These are phyloP conservation scores for Amanita pseudoporphyria DNA, from an alignment of 768 basidiomycete species.

Conservation along the genomic window DNA sequence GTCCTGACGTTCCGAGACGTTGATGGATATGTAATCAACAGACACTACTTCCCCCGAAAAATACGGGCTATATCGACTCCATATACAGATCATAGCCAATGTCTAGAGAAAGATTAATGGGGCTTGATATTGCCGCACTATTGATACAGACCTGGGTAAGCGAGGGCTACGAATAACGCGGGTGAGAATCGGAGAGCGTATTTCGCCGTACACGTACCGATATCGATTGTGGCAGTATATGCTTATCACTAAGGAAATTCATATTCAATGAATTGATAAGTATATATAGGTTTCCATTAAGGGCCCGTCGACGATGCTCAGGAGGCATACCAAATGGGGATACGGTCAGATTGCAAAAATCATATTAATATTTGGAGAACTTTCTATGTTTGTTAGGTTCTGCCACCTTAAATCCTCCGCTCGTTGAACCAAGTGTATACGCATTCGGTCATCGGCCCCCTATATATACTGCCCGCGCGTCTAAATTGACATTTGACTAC, in stretches of 20 bases:
- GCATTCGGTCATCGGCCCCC: no score
- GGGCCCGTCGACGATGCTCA: constrained; percentile 72
- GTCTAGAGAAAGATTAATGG: constrained; percentile 62
- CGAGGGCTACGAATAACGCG: no score
- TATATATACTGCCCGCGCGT: constrained; percentile 70
- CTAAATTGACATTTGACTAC: constrained; percentile 49
- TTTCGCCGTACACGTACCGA: constrained; percentile 28
- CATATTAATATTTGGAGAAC: no score
- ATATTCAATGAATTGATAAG: neutral
- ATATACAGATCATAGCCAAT: no score
- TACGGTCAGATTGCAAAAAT: no score
- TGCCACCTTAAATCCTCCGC: no score
- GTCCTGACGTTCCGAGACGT: neutral
- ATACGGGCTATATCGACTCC: no score
- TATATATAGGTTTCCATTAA: constrained; percentile 56
- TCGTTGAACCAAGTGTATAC: constrained; percentile 68
- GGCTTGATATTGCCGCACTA: constrained; percentile 66
- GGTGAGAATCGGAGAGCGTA: no score
- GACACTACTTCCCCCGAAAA: constrained; percentile 48
- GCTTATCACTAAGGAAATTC: constrained; percentile 3
- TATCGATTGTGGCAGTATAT: constrained; percentile 80
- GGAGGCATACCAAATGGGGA: constrained; percentile 81
- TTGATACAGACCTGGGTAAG: constrained; percentile 45
- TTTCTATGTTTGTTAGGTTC: no score
- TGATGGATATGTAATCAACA: no score